Percentiles rank a stretch among this genome's conserved stretches.
These are phyloP conservation scores for Gossypium longicalyx DNA, from an alignment of 345 rosid genomes.

Conservation along the genomic window DNA sequence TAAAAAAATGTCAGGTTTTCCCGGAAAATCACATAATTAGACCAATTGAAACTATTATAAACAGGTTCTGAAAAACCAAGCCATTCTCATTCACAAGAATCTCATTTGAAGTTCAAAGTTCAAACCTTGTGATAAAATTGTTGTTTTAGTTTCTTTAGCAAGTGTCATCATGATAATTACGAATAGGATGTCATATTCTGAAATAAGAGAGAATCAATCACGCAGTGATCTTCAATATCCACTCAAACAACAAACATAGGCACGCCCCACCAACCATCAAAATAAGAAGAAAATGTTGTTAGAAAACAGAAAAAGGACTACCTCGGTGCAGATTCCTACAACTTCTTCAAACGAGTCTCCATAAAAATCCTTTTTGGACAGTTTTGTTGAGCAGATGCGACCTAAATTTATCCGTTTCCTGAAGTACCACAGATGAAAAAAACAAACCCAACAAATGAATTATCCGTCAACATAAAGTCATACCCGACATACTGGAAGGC, in stretches of 20 bases:
- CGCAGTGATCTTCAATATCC: background rate
- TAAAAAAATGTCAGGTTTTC: background rate
- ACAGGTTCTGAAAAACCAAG: background rate
- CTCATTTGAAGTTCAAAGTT: background rate
- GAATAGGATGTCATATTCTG: background rate
- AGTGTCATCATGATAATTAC: background rate
- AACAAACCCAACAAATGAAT: background rate
- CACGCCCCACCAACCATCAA: background rate
- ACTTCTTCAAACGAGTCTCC: slow-evolving; percentile 66
- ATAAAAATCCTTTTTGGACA: slow-evolving; percentile 55
- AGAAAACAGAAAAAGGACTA: slow-evolving; percentile 13
- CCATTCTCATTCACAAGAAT: background rate
- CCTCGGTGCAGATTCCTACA: slow-evolving; percentile 81
- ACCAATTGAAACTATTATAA: background rate
- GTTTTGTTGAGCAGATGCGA: slow-evolving; percentile 51
- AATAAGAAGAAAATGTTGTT: background rate
- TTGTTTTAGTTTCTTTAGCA: background rate
- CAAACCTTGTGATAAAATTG: background rate
- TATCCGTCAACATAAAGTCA: background rate
- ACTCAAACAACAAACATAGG: background rate
- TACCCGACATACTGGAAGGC: background rate
- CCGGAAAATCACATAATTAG: background rate
- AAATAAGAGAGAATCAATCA: background rate
- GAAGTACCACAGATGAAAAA: background rate
- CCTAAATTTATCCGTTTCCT: slow-evolving; percentile 86